A percentile compares a stretch with the other conserved stretches of the same genome.
Evolutionary conservation across 2,329 filamentous ascomycete species (phyloP).

Genomic region (Penicillium sclerotigenum): DNA sequence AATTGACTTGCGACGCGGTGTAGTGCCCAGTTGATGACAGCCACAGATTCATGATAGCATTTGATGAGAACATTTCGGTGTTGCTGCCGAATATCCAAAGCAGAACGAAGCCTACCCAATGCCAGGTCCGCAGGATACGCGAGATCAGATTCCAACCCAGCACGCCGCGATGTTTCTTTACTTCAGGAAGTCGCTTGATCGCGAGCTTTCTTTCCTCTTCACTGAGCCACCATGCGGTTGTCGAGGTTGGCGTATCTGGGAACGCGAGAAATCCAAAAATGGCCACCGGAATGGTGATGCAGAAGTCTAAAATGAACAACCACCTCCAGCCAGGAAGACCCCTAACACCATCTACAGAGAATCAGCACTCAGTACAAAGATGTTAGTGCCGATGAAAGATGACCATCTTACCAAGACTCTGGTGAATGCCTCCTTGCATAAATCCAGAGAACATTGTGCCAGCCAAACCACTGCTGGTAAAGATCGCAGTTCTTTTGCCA

Average conservation of each 20-base stretch:
- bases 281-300: not conserved
- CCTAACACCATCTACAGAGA: not conserved
- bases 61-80: not conserved
- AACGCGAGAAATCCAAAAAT: not conserved
- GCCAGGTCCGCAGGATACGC: not conserved
- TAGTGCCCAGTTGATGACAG: not conserved
- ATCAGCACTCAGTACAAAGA: not conserved
- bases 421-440: not conserved
- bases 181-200: not conserved
- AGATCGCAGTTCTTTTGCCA: not conserved
- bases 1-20: not conserved
- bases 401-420: not conserved
- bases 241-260: not conserved
- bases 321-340: not conserved
- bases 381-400: not conserved
- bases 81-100: not conserved
- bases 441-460: not conserved
- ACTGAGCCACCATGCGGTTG: not conserved
- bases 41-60: not conserved
- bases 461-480: not conserved
- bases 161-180: not conserved
- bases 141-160: not conserved
- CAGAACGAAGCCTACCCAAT: not conserved
- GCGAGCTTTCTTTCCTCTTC: not conserved
- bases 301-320: not conserved